These are phyloP conservation scores for Coemansia sp. DNA, from an alignment of 192 early-diverging fungal species.

Conservation along the genomic window DNA sequence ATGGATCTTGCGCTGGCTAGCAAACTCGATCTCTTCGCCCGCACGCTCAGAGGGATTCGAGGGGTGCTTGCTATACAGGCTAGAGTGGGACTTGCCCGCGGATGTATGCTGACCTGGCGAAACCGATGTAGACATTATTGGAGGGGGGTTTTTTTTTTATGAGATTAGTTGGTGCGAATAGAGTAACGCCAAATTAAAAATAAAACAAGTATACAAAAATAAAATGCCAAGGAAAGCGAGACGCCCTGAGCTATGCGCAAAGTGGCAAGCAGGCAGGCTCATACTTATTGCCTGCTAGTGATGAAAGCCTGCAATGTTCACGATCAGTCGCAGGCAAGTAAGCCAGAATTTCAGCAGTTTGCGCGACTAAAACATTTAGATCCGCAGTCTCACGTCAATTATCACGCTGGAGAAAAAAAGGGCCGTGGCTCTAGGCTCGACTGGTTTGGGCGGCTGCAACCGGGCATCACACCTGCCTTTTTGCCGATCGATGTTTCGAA, in stretches of 20 bases:
- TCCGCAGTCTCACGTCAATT: neutral
- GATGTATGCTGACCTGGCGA: slow-evolving; percentile 4
- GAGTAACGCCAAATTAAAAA: neutral
- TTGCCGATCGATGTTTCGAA: too few species aligned
- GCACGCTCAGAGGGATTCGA: slow-evolving; percentile 29
- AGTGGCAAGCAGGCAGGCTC: neutral
- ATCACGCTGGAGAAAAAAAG: too few species aligned
- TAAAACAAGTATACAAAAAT: neutral
- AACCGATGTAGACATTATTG: slow-evolving; percentile 18
- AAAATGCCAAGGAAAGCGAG: neutral
- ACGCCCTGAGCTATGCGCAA: neutral
- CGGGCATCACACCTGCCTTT: neutral
- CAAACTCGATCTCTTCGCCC: slow-evolving; percentile 55
- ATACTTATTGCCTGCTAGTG: neutral
- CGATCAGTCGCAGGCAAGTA: neutral
- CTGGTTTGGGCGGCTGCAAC: neutral
- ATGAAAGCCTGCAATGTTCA: neutral
- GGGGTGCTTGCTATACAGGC: slow-evolving; percentile 21
- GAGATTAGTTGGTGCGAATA: neutral
- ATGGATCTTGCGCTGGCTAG: slow-evolving; percentile 27
- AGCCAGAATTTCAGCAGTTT: neutral
- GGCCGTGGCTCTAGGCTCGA: neutral
- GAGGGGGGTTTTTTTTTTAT: neutral
- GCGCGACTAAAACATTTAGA: neutral
- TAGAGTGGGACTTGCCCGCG: slow-evolving; percentile 13